These are phyloP conservation scores for Begonia loranthoides DNA, from an alignment of 306 rosid genomes.

Conservation along the genomic window DNA sequence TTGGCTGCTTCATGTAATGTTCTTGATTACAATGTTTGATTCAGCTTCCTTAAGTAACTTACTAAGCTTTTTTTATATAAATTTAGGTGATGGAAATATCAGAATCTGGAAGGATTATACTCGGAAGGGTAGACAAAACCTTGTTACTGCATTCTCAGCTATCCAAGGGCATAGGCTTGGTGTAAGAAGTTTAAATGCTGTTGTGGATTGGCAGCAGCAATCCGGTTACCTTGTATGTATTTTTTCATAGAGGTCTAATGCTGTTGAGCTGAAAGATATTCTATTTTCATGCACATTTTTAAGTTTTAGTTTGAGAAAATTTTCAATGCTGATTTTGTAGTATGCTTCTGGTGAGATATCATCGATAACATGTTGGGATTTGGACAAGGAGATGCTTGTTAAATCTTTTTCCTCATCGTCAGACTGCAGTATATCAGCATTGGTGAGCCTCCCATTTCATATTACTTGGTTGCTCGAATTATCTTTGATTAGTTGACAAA, in stretches of 20 bases:
- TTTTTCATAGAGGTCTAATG: neutral
- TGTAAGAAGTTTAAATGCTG: constrained; percentile 65
- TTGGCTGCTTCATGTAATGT: constrained; percentile 90
- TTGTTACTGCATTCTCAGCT: constrained; percentile 92
- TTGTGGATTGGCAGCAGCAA: constrained; percentile 99
- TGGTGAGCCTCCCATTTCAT: constrained; percentile 43
- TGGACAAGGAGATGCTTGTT: constrained; percentile 79
- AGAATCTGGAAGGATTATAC: constrained; percentile 93
- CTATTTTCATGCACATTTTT: neutral
- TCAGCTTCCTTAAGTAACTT: constrained; percentile 4
- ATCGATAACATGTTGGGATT: constrained; percentile 77
- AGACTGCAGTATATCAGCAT: constrained; percentile 75
- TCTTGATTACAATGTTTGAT: constrained; percentile 12
- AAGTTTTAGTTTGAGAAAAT: constrained; percentile 7
- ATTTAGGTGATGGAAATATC: constrained; percentile 75
- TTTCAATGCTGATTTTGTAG: constrained; percentile 30
- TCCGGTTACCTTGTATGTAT: constrained; percentile 76
- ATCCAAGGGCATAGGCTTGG: constrained; percentile 88
- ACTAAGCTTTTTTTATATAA: constrained; percentile 10
- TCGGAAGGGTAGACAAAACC: constrained; percentile 65
- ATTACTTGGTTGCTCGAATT: constrained; percentile 2
- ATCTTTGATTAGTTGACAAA: neutral
- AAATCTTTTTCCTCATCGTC: constrained; percentile 67
- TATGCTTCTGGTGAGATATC: constrained; percentile 83
- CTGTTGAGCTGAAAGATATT: constrained; percentile 1